Evolutionary conservation across 2,329 filamentous ascomycete genomes (phyloP).

Genomic region (Fonsecaea pedrosoi): DNA sequence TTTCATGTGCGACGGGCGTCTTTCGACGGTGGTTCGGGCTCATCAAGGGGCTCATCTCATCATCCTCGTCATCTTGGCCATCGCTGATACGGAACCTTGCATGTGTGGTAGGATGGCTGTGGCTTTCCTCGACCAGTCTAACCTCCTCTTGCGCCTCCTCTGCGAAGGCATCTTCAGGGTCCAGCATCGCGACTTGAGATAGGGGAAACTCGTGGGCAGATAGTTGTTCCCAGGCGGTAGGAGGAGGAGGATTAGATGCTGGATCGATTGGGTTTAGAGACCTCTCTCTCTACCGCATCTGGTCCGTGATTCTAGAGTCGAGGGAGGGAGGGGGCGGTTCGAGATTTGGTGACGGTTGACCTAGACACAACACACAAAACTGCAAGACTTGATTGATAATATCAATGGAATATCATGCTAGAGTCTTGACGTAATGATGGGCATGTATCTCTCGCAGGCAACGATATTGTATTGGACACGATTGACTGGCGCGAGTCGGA

Average conservation of each 20-base stretch:
- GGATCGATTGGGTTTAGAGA: background rate
- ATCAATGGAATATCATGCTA: slow-evolving; percentile 5
- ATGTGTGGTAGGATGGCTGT: slow-evolving; percentile 11
- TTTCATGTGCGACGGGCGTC: slow-evolving; percentile 23
- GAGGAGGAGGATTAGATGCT: background rate
- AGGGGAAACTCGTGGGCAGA: background rate
- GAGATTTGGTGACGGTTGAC: background rate
- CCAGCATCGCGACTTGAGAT: slow-evolving; percentile 39
- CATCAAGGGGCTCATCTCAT: slow-evolving; percentile 44
- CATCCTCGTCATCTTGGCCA: slow-evolving; percentile 36
- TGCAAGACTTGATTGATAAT: slow-evolving; percentile 25
- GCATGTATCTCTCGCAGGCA: slow-evolving; percentile 8
- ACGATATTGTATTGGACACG: slow-evolving; percentile 14
- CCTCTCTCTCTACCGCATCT: slow-evolving; percentile 13
- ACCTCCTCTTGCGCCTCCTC: slow-evolving; percentile 45
- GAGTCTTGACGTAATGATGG: slow-evolving; percentile 35
- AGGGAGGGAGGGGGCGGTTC: background rate
- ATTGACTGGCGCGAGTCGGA: slow-evolving; percentile 14
- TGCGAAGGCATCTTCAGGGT: slow-evolving; percentile 46
- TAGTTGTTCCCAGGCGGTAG: background rate
- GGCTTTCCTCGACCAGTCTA: slow-evolving; percentile 26
- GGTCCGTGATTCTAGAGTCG: background rate
- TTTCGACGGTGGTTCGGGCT: slow-evolving; percentile 26
- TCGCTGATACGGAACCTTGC: slow-evolving; percentile 28
- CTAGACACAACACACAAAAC: background rate